Conservation (phyloP, 345 rosid genomes). For the Aquilaria yunnanensis region DNA sequence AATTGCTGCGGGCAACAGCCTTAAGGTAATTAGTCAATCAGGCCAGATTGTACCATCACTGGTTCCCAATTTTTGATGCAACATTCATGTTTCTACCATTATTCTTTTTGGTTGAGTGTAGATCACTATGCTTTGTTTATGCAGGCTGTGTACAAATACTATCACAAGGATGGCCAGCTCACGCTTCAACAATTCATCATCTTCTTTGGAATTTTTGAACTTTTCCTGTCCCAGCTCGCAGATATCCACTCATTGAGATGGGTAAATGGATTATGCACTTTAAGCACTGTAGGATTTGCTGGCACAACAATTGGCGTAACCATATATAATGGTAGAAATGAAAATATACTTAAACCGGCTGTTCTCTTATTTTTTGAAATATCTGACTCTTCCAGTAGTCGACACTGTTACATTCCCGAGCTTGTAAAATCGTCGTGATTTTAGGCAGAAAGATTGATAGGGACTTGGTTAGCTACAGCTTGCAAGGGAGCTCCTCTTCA, state of each 20-base stretch:
- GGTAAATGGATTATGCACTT: slow-evolving; percentile 40
- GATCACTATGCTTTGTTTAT: not conserved
- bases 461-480: slow-evolving; percentile 27
- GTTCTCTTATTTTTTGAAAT: not conserved
- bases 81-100: not conserved
- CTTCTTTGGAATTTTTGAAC: slow-evolving; percentile 42
- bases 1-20: slow-evolving; percentile 54
- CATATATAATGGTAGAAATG: slow-evolving; percentile 30
- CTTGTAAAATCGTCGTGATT: not conserved
- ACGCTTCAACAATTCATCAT: slow-evolving; percentile 41
- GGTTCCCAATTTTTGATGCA: not conserved
- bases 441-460: slow-evolving; percentile 34
- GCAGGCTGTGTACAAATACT: slow-evolving; percentile 42
- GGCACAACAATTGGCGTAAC: slow-evolving; percentile 42
- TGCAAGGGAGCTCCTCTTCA: slow-evolving; percentile 36
- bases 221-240: slow-evolving; percentile 44
- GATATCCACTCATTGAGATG: slow-evolving; percentile 47
- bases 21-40: slow-evolving; percentile 27
- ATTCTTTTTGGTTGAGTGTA: not conserved
- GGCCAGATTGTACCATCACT: not conserved
- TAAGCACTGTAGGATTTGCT: slow-evolving; percentile 44
- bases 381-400: no score
- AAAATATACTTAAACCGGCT: not conserved
- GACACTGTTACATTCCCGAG: no score
- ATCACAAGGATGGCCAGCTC: slow-evolving; percentile 22